phyloP scores from a whole-genome alignment of 768 basidiomycete genomes.

The Mycena maculata region DNA sequence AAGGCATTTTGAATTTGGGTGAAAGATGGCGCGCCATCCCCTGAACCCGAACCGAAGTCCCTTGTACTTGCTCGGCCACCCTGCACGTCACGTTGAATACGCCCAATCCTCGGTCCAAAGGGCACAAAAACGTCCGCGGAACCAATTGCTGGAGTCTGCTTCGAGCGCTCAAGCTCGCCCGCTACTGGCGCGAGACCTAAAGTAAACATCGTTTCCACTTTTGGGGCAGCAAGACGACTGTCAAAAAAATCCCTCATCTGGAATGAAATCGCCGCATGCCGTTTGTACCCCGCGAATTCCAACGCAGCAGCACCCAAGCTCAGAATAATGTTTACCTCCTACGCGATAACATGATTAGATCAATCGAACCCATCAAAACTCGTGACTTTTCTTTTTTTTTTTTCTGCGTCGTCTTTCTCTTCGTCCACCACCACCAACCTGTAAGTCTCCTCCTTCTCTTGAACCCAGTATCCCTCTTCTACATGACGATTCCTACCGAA shows the following conservation, averaged over 20 bases:
- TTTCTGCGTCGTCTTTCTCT: background rate
- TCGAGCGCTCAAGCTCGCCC: too few relatives aligned
- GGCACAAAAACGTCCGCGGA: constrained; percentile 2
- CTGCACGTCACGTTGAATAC: too few relatives aligned
- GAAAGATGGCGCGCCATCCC: too few relatives aligned
- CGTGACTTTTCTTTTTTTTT: constrained; percentile 3
- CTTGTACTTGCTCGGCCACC: too few relatives aligned
- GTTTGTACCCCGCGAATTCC: background rate
- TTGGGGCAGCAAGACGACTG: background rate
- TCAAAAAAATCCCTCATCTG: background rate
- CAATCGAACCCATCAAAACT: background rate
- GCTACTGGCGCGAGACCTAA: too few relatives aligned
- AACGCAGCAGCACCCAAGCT: too few relatives aligned
- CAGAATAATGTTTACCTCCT: too few relatives aligned
- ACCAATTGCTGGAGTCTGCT: background rate
- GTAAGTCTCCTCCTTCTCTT: constrained; percentile 31
- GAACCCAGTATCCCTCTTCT: background rate
- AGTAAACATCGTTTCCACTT: background rate
- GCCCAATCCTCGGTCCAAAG: too few relatives aligned
- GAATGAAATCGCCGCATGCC: constrained; percentile 10
- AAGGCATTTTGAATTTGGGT: too few relatives aligned
- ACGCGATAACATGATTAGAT: background rate
- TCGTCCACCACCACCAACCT: background rate
- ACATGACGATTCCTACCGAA: constrained; percentile 32
- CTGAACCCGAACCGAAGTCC: background rate